Base-by-base conservation (phyloP, 106 monocot genomes). In the Iris macrosiphon region DNA sequence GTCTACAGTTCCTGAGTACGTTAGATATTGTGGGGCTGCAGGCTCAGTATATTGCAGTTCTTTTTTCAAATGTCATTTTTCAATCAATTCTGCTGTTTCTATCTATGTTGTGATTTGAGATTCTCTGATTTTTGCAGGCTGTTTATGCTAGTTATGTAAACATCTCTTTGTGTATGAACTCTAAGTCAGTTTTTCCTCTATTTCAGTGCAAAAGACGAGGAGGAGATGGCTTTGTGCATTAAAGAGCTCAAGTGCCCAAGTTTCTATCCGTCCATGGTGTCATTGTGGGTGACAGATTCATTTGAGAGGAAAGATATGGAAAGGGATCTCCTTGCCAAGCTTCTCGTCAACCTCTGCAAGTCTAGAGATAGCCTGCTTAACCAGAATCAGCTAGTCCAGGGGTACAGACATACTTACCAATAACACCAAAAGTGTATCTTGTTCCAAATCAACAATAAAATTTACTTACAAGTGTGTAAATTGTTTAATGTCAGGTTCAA, bases 271-370 rank as follows among this genome's bases (percentile, higher is more conserved):
- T 55, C 64, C 1, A 74, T 82, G 59, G 52, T 92, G 40, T 87
- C 82, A 29, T 37, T 74, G 18, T 92, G 92, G 92, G 63, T 92
- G 46, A 73, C 60, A 3, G 79, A 92, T 31, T 87, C 92, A 15
- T 92, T 92, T 59, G 92, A 92, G 31, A 79, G 87, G 20, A 87
- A 86, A 61, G 73, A 86, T 9, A 57, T 35, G 62, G 92, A 92
- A 40, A 79, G 92, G 70, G 71, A 83, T 53, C 57, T 77, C 23
- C 55, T 92, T 19, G 52, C 82, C 22, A 65, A 37, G 14, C 92
- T 92, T 57, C 71, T 92, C 6, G 55, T 92, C 39, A 77, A 60
- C 34, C 74, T 92, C 9, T 71, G 57, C 71, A 82, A 74, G 49
- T 60, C 70, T 31, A 69, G 5, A 25, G 65, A 69, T 17, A 48